These are phyloP conservation scores for Penicillium digitatum DNA, from an alignment of 2,329 filamentous ascomycete species.

Conservation along the genomic window DNA sequence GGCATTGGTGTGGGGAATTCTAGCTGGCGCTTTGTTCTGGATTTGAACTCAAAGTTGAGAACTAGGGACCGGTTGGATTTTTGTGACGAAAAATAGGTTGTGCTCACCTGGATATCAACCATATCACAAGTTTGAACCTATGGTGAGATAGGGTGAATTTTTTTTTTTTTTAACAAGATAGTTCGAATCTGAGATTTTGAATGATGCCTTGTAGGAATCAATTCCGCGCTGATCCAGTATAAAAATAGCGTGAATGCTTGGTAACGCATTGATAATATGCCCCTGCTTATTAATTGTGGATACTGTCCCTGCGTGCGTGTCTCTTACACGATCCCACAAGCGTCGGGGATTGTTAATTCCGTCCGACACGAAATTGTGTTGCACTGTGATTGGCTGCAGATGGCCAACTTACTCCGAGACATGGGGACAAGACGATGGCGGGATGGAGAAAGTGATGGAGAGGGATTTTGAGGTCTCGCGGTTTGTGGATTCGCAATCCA, in stretches of 20 bases:
- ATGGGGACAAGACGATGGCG: not conserved
- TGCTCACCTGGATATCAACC: not conserved
- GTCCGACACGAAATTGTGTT: not conserved
- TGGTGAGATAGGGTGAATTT: not conserved
- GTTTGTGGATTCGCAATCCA: not conserved
- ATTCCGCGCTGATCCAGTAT: not conserved
- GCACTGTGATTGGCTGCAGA: not conserved
- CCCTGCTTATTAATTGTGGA: not conserved
- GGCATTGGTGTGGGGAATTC: not conserved
- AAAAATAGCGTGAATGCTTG: not conserved
- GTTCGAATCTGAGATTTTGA: not conserved
- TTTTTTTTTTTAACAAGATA: no score
- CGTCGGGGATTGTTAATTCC: not conserved
- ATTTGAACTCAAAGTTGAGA: not conserved
- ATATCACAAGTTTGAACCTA: not conserved
- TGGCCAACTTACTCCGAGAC: not conserved
- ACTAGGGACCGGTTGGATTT: not conserved
- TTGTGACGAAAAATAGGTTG: not conserved
- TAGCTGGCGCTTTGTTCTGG: not conserved
- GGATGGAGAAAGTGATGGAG: not conserved
- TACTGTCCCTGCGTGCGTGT: not conserved
- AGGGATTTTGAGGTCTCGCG: not conserved
- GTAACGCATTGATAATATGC: not conserved
- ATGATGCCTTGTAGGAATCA: not conserved
- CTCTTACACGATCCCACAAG: not conserved